Base-by-base conservation (phyloP, 345 rosid species). In the Eucalyptus curtisii region DNA sequence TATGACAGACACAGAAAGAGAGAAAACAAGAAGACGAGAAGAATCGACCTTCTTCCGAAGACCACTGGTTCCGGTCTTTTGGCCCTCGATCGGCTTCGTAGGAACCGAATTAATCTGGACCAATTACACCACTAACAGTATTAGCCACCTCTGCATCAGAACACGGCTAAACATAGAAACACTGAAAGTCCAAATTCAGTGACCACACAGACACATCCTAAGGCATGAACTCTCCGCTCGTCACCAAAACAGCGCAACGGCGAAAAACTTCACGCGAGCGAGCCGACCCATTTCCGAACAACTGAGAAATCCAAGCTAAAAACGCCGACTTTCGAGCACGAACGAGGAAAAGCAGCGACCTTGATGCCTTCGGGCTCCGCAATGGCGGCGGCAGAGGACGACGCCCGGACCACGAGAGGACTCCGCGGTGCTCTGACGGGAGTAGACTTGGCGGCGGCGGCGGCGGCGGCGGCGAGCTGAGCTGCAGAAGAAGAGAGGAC, bases 1-100 rank as follows among this genome's bases (percentile, higher is more conserved):
- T 20, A 48, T 10, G 27, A 10, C 25, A 11, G 64, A 12, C 20
- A 82, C 33, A 80, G 55, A 82, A 44, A 61, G 59, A 61, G 48
- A 71, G 19, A 48, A 11, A 49, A 86, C 53, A 47, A 15, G 13
- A 44, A 80, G 61, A 5, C 71, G 47, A 31, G 22, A 20, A 64
- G 22, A n/a, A 27, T 30, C n/a, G 22, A 96, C 98, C 98, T 97
- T 96, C 93, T 96, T 95, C 71, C 99, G 91, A 42, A 95, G 96
- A 5, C 98, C 97, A 82, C 96, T 96, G 13, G 98, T 96, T 87
- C 99, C 98, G 47, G 98, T 96, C 92, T 95, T 96, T 90, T 94
- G 98, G 47, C 97, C 99, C 68, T 95, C 95, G 52, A 96, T 94
- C 13, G 97, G 98, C 94, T 94, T 94, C 87, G 98, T 95, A 19